Evolutionary conservation across 108 stramenopile genomes (phyloP), one percentile per base, ranked within the genome.

Genomic region (Chaetoceros muelleri): DNA sequence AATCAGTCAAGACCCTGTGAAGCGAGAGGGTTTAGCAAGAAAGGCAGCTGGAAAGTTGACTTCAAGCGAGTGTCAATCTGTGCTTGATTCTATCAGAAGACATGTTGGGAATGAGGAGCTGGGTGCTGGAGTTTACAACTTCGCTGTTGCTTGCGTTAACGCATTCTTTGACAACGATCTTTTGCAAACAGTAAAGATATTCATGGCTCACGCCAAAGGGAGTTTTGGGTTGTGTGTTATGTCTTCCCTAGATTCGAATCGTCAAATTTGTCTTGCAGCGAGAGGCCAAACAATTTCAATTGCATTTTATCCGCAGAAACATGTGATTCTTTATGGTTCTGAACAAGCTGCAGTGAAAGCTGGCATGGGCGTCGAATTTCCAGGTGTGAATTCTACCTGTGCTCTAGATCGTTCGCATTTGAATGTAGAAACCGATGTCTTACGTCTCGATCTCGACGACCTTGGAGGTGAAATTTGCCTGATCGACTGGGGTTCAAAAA

Each of bases 341-440:
- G 87, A 90, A 57, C 87, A 85, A 66, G 87, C 84, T 10, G 84
- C 87, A 1, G 84, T 85, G 24, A 90, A 90, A 60, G 81, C 84
- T 19, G 84, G 80, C 21, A 46, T 85, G 46, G 66, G 55, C 44
- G 53, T 58, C 31, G 55, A 47, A 2, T 29, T 21, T 55, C 64
- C 30, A 46, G 48, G 0, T 64, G 56, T 40, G 24, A 27, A 40
- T 28, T 56, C 44, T 30, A 55, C 27, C 54, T 24, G 5, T 46
- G 20, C 16, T 16, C 2, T 52, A 3, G 23, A 47, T 17, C n/a
- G 10, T 26, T 28, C 34, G 5, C 21, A 2, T 30, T 24, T 52
- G 25, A 71, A 78, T 40, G 47, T 79, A 16, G 69, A 80, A 55
- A 66, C 64, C 26, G 76, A 84, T 54, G 67, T 69, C 20, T 57